A percentile compares a stretch with the other conserved stretches of the same genome.
Evolutionary conservation across 75 land plant species (phyloP).

Genomic region (Pinus albicaulis): DNA sequence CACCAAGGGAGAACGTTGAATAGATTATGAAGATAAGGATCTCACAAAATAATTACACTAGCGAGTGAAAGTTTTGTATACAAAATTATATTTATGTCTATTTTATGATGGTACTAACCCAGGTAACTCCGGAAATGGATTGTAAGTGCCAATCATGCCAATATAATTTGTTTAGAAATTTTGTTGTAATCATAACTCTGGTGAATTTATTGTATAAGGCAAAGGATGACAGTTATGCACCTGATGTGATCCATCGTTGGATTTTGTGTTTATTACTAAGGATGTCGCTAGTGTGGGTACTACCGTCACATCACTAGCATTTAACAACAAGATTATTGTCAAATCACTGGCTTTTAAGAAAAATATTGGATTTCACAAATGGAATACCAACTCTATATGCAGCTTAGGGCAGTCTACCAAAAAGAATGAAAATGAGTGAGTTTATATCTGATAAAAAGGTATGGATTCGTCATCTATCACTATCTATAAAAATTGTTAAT

Average conservation of each 20-base stretch:
- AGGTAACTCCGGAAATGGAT: constrained; percentile 17
- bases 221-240: constrained; percentile 41
- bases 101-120: constrained; percentile 53
- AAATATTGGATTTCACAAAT: constrained; percentile 35
- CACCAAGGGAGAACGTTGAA: no score
- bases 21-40: no score
- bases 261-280: constrained; percentile 34
- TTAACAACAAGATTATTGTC: constrained; percentile 46
- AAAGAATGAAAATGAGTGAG: no score
- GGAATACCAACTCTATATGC: constrained; percentile 50
- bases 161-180: background rate
- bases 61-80: no score
- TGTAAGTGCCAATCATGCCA: background rate
- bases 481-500: no score
- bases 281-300: constrained; percentile 49
- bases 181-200: no score
- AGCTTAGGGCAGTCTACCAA: constrained; percentile 52
- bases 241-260: constrained; percentile 34
- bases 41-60: no score
- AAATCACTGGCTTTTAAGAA: constrained; percentile 46
- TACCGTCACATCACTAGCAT: constrained; percentile 24
- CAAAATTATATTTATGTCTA: constrained; percentile 19
- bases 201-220: constrained; percentile 23
- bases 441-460: no score
- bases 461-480: no score